These are phyloP conservation scores for Primulina eburnea DNA, from an alignment of 257 asterid species.

Conservation along the genomic window DNA sequence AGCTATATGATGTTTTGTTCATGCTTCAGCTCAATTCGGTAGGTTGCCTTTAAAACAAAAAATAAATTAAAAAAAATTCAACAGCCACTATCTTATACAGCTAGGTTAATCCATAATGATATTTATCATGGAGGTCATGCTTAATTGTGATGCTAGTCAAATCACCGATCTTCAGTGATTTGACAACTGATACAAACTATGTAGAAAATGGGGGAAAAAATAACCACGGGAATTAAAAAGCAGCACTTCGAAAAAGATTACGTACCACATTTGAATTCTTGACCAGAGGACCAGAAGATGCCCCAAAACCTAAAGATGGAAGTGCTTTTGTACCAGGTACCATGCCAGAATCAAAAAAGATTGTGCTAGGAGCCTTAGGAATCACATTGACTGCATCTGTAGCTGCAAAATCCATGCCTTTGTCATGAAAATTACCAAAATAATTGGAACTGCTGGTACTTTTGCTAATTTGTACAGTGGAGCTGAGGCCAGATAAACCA, in stretches of 20 bases:
- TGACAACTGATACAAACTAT: constrained; percentile 7
- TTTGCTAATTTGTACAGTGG: constrained; percentile 32
- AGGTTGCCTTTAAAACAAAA: not conserved
- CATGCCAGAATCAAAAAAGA: constrained; percentile 28
- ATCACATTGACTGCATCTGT: constrained; percentile 33
- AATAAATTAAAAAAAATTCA: too few relatives aligned
- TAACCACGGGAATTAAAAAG: constrained; percentile 5
- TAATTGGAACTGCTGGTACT: constrained; percentile 32
- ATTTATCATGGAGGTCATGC: not conserved
- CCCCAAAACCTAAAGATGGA: constrained; percentile 33
- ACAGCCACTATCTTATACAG: not conserved
- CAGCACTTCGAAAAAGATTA: constrained; percentile 15
- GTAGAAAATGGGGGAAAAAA: constrained; percentile 2
- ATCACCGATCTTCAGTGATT: not conserved
- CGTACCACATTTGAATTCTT: constrained; percentile 51
- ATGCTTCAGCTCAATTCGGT: constrained; percentile 14
- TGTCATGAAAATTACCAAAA: constrained; percentile 27
- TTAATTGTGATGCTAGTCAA: not conserved
- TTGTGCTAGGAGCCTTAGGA: constrained; percentile 32
- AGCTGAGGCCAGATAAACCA: constrained; percentile 26
- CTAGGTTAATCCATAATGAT: constrained; percentile 6
- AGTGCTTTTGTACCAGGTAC: constrained; percentile 31
- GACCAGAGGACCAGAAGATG: constrained; percentile 35
- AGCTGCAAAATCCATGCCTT: constrained; percentile 30
- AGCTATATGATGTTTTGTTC: not conserved